Conservation (phyloP, 306 rosid species). For the Lotus japonicus region DNA sequence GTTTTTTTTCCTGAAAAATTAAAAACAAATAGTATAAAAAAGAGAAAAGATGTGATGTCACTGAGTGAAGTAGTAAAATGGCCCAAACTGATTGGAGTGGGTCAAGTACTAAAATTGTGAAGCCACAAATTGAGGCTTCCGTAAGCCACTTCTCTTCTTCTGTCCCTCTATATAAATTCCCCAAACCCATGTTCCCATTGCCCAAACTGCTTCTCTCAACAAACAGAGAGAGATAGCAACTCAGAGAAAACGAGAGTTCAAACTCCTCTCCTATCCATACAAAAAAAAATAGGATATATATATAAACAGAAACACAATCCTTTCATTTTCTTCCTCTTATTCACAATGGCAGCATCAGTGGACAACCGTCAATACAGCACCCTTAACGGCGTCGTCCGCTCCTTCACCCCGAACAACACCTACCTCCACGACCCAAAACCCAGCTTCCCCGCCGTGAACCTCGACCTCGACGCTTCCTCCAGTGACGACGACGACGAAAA, state of each 20-base stretch:
- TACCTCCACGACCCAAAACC: conserved; percentile 26
- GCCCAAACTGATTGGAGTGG: background rate
- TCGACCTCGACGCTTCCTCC: conserved; percentile 12
- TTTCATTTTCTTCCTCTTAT: background rate
- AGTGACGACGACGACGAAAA: conserved; percentile 41
- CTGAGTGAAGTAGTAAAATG: too few relatives aligned
- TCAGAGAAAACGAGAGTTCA: too few relatives aligned
- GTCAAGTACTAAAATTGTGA: background rate
- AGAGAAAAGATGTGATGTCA: background rate
- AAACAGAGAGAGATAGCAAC: background rate
- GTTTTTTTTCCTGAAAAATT: too few relatives aligned
- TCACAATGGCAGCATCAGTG: conserved; percentile 58
- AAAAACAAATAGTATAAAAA: too few relatives aligned
- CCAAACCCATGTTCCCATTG: background rate
- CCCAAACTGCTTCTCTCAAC: background rate
- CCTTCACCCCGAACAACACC: conserved; percentile 12
- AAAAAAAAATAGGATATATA: background rate
- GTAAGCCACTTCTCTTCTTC: background rate
- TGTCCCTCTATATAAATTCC: background rate
- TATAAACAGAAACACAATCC: background rate
- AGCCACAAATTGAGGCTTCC: background rate
- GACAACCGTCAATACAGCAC: conserved; percentile 39
- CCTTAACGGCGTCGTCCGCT: conserved; percentile 39
- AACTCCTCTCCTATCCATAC: background rate
- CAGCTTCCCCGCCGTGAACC: background rate